These are phyloP conservation scores for Whalleya microplaca DNA, from an alignment of 2,329 filamentous ascomycete species.

Conservation along the genomic window DNA sequence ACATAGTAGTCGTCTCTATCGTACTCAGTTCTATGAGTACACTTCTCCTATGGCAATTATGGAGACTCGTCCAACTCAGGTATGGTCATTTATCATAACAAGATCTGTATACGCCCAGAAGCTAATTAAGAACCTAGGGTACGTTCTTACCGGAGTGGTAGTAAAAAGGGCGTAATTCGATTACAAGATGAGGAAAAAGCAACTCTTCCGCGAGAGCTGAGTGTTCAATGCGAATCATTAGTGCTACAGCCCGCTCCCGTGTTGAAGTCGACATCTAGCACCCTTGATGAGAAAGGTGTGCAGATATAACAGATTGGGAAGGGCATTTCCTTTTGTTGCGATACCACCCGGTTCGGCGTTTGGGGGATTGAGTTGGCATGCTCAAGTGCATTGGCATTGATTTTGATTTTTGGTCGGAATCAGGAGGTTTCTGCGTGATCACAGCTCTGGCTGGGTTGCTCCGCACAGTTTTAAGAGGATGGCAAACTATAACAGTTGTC, in stretches of 20 bases:
- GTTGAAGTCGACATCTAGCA: constrained; percentile 6
- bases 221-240: constrained; percentile 3
- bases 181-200: constrained; percentile 25
- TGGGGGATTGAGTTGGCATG: constrained; percentile 22
- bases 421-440: background rate
- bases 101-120: background rate
- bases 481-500: background rate
- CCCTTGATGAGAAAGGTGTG: constrained; percentile 16
- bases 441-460: background rate
- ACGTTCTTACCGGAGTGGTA: constrained; percentile 10
- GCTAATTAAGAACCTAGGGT: constrained; percentile 25
- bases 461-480: background rate
- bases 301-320: constrained; percentile 3
- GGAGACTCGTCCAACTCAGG: constrained; percentile 27
- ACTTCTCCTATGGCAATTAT: constrained; percentile 30
- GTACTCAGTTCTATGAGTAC: constrained; percentile 25
- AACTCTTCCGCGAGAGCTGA: background rate
- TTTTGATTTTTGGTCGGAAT: constrained; percentile 15
- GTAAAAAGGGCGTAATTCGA: constrained; percentile 28
- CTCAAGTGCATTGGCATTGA: constrained; percentile 13
- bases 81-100: constrained; percentile 15
- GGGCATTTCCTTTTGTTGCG: constrained; percentile 12
- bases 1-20: constrained; percentile 31
- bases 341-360: constrained; percentile 26
- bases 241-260: constrained; percentile 4